Conservation (phyloP, 768 basidiomycete genomes). For the Astraeus odoratus region DNA sequence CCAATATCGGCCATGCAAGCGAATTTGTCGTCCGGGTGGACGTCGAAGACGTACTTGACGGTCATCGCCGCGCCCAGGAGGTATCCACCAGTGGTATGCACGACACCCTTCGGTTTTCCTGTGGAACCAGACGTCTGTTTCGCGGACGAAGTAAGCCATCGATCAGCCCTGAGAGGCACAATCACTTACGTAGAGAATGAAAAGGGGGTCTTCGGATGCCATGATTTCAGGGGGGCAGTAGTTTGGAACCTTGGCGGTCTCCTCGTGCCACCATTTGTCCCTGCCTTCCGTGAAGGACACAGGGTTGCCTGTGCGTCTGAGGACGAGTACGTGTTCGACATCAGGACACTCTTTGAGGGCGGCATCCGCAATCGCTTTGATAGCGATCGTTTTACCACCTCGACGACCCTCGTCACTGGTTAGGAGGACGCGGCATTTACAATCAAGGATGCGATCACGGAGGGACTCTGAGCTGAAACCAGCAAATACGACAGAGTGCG, state of each 20-base stretch:
- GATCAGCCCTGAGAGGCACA: background rate
- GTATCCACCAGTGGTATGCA: conserved; percentile 85
- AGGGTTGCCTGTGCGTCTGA: conserved; percentile 78
- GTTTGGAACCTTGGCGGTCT: conserved; percentile 70
- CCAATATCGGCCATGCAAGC: conserved; percentile 99
- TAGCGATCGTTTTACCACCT: conserved; percentile 93
- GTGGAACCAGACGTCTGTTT: conserved; percentile 86
- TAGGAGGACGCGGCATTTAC: conserved; percentile 84
- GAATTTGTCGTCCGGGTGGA: conserved; percentile 93
- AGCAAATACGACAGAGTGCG: conserved; percentile 97
- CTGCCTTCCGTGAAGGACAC: conserved; percentile 78
- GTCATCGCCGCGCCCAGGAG: conserved; percentile 87
- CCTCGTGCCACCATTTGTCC: conserved; percentile 97
- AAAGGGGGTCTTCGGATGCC: conserved; percentile 91
- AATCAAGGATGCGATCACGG: conserved; percentile 87
- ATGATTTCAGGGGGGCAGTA: conserved; percentile 89
- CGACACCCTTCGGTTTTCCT: conserved; percentile 95
- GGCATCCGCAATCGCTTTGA: conserved; percentile 88
- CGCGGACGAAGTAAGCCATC: conserved; percentile 4
- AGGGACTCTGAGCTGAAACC: conserved; percentile 95
- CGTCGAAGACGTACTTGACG: conserved; percentile 96
- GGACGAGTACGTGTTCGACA: conserved; percentile 88
- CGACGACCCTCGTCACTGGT: conserved; percentile 92
- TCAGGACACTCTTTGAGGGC: conserved; percentile 78
- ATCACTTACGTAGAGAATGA: conserved; percentile 92